phyloP scores from a whole-genome alignment of 257 asterid species.

The Anisodus acutangulus region DNA sequence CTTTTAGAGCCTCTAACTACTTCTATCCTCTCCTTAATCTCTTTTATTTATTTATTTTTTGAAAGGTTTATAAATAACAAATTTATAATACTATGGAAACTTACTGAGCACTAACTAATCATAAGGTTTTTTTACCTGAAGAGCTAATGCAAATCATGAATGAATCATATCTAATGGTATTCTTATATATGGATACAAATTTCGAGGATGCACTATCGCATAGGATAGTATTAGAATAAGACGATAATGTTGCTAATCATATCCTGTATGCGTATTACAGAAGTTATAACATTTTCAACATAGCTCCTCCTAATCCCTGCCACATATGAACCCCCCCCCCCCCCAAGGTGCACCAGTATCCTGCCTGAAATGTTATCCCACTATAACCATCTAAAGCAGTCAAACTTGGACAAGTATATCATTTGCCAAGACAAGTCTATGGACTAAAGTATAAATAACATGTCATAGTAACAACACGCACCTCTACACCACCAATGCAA shows the following conservation, averaged over 20 bases:
- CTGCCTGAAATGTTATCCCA: not conserved
- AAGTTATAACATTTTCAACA: not conserved
- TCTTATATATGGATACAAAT: not conserved
- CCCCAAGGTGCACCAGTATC: not conserved
- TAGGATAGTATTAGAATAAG: not conserved
- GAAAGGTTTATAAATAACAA: not conserved
- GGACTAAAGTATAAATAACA: not conserved
- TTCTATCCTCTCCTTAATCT: no score
- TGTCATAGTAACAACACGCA: constrained; percentile 37
- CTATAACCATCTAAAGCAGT: not conserved
- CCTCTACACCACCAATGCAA: constrained; percentile 93
- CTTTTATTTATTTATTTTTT: not conserved
- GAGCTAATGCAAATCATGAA: not conserved
- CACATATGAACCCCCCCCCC: not conserved
- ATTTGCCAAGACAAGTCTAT: not conserved
- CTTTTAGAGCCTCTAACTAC: no score
- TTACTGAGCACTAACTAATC: not conserved
- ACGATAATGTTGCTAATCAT: not conserved
- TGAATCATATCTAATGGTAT: not conserved
- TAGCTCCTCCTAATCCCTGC: not conserved
- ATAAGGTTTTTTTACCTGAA: not conserved
- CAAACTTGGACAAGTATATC: not conserved
- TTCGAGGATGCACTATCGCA: not conserved
- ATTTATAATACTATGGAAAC: not conserved
- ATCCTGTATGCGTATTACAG: not conserved